Conservation (phyloP, 2,329 filamentous ascomycete species). For the Hymenoscyphus infarciens region DNA sequence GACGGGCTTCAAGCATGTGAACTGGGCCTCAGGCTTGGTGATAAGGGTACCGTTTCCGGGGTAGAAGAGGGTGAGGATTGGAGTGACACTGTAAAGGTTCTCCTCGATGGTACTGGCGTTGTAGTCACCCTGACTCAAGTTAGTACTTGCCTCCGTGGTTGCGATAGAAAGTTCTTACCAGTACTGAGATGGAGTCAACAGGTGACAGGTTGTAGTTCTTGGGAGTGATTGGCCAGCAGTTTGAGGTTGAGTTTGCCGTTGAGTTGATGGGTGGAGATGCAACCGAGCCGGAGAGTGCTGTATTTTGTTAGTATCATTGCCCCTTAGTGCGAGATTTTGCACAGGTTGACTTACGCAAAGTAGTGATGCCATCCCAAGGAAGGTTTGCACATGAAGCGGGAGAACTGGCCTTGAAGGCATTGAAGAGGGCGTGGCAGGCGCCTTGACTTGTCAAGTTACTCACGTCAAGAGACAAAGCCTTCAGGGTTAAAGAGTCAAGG, state of each 20-base stretch:
- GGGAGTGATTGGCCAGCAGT: constrained; percentile 6
- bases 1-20: not conserved
- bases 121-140: not conserved
- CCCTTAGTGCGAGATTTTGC: not conserved
- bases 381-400: not conserved
- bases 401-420: not conserved
- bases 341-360: not conserved
- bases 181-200: not conserved
- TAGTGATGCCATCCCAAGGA: not conserved
- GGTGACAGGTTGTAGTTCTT: not conserved
- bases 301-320: not conserved
- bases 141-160: not conserved
- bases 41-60: not conserved
- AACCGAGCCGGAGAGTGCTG: not conserved
- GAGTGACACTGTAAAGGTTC: not conserved
- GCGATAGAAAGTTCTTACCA: not conserved
- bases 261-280: not conserved
- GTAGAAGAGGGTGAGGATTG: not conserved
- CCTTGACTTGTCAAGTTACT: not conserved
- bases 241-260: not conserved
- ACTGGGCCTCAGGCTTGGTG: not conserved
- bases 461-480: not conserved
- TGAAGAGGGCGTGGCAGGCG: not conserved
- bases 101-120: not conserved
- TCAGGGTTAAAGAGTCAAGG: not conserved